Base-by-base conservation (phyloP, 805 yeast species). In the Maudiozyma saulgeensis region DNA sequence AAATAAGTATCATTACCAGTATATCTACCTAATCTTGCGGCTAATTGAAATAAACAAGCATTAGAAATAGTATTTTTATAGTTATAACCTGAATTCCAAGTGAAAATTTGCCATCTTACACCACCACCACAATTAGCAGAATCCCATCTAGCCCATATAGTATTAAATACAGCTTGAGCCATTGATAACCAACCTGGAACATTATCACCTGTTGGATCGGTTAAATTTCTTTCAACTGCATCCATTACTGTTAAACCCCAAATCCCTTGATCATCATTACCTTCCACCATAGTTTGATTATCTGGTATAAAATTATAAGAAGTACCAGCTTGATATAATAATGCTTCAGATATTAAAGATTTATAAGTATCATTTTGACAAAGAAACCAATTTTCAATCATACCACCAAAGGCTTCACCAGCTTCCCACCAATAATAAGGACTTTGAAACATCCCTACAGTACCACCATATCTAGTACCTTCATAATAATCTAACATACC, bases 361-460 rank as follows among this genome's bases (percentile, higher is more conserved):
- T 77, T 80, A 58, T 75, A 84, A 0, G 89, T 77, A 53, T 75
- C 76, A 67, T 90, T 82, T 44, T 80, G 72, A 66, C 91, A 84
- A 58, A 79, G 77, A 57, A 69, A 80, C 72, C 86, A 77, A 61
- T 81, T 85, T 65, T 88, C 96, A 38, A 91, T 62, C 70, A 86
- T 64, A 2, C 74, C 69, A 13, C 77, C 78, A 66, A 72, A 82
- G 0, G 89, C 89, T 56, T 87, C 91, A 58, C 95, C 96, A 39
- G 90, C 88, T 66, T 84, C 82, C 95, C 95, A 87, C 89, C 93
- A 89, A 68, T 81, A 82, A 63, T 85, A 85, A 0, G 89, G 89
- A 53, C 74, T 62, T 12, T 77, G 70, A 60, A 84, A 84, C 79
- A 76, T 76, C 23, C 91, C 95, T 28, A 84, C 73, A 7, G 83